Evolutionary conservation across 2,329 filamentous ascomycete species (phyloP).

Genomic region (Chaetomiaceae sp.): DNA sequence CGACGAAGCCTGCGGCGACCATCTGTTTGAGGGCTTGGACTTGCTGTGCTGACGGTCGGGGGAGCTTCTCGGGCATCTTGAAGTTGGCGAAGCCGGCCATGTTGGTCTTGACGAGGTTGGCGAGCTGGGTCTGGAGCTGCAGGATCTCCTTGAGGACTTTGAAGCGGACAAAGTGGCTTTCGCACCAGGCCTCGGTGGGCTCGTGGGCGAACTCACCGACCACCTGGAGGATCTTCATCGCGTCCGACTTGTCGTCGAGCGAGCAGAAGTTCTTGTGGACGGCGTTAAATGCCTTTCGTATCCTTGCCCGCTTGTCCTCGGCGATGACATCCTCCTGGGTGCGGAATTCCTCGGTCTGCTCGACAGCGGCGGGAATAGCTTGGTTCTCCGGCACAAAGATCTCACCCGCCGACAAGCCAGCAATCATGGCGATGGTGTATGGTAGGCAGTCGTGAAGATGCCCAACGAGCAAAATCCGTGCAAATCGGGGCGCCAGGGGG

Average conservation of each 20-base stretch:
- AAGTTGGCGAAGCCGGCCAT: conserved; percentile 61
- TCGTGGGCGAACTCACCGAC: conserved; percentile 83
- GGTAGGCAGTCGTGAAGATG: conserved; percentile 76
- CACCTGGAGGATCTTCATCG: conserved; percentile 83
- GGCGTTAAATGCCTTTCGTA: conserved; percentile 58
- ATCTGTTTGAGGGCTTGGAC: conserved; percentile 84
- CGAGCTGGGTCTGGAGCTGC: conserved; percentile 78
- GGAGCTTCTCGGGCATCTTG: conserved; percentile 52
- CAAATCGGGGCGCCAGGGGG: conserved; percentile 83
- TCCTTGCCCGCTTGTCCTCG: conserved; percentile 63
- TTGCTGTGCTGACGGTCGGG: conserved; percentile 60
- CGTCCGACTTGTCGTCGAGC: conserved; percentile 79
- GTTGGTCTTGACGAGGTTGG: conserved; percentile 71
- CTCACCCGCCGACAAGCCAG: conserved; percentile 82
- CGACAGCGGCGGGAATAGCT: conserved; percentile 55
- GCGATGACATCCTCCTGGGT: conserved; percentile 66
- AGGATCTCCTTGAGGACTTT: conserved; percentile 85
- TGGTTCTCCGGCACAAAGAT: conserved; percentile 81
- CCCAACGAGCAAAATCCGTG: conserved; percentile 86
- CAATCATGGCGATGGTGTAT: conserved; percentile 83
- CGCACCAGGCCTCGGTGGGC: conserved; percentile 68
- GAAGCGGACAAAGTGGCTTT: conserved; percentile 75
- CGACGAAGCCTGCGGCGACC: conserved; percentile 85
- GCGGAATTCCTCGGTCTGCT: conserved; percentile 46
- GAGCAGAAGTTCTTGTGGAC: conserved; percentile 75